A percentile compares a stretch with the other conserved stretches of the same genome.
Evolutionary conservation across 1,139 yeast genomes (phyloP).

Genomic region (Tardiomyces depauwii): DNA sequence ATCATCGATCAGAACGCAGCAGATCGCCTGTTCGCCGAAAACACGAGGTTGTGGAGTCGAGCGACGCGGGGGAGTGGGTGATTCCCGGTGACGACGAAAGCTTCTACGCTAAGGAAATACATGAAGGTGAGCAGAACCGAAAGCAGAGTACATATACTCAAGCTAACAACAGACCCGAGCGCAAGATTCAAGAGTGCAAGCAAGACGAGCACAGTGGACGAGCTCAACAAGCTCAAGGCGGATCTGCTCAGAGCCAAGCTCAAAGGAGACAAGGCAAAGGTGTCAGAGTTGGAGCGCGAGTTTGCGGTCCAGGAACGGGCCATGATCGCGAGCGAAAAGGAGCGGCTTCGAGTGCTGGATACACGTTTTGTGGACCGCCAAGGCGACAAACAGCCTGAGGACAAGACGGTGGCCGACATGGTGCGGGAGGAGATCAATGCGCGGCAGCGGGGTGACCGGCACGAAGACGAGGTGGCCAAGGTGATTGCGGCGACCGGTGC

Average conservation of each 20-base stretch:
- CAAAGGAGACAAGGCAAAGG: constrained; percentile 14
- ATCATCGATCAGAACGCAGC: no score
- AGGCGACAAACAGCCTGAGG: constrained; percentile 6
- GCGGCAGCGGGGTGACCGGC: constrained; percentile 12
- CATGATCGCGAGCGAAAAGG: neutral
- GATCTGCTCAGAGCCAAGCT: constrained; percentile 28
- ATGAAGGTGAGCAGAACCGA: no score
- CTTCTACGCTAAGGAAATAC: no score
- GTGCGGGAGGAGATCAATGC: constrained; percentile 28
- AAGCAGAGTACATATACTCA: neutral
- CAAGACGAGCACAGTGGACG: neutral
- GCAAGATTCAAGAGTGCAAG: neutral
- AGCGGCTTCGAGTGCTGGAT: neutral
- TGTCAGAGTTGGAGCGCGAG: constrained; percentile 21
- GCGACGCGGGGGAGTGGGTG: constrained; percentile 19
- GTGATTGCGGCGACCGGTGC: constrained; percentile 21
- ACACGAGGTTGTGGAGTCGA: constrained; percentile 5
- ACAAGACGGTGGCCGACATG: constrained; percentile 30
- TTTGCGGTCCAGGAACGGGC: constrained; percentile 4
- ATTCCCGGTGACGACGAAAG: constrained; percentile 14
- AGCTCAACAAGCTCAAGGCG: constrained; percentile 27
- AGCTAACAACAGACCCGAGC: neutral
- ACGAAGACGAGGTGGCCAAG: constrained; percentile 14
- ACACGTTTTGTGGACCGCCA: neutral
- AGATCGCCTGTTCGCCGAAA: neutral